Base-by-base conservation (phyloP, 257 asterid species). In the Solanum sitiens region DNA sequence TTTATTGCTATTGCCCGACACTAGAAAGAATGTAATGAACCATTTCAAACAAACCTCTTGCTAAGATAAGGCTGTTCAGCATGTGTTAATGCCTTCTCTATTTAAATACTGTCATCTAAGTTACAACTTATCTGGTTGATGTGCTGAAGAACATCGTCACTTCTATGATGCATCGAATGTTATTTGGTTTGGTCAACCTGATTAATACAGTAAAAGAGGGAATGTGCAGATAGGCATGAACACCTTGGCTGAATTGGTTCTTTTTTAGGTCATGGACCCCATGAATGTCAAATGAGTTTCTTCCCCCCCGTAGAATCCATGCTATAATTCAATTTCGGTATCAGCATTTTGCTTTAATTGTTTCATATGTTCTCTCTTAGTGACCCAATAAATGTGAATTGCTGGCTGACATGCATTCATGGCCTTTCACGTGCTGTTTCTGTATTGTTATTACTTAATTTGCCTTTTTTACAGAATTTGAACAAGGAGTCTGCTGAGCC, bases 401-500 rank as follows among this genome's bases (percentile, higher is more conserved):
- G 35, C 15, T 61, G 25, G 37, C 45, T 61, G 76, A 25, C 73
- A 59, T 37, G 37, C 76, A 18, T 84, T 32, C 56, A 23, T 40
- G 61, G 40, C 82, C 83, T 39, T 86, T 32, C 50, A 42, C 8
- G 30, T 30, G 23, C 68, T 68, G 32, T 8, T 70, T 47, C 67
- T 40, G 56, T 83, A 83, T 33, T 14, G n/a, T 45, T 23, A 56
- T n/a, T 27, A 21, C 56, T 65, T 47, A 35, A 65, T 56, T 87
- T 71, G 39, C 23, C 67, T 56, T 77, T 71, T 90, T 59, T 90
- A 87, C 95, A 95, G 98, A 91, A 89, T 92, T 83, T 67, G 89
- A 93, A 61, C 47, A 95, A 93, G 93, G 98, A 95, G 91, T 89
- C 93, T 63, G 88, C 90, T 8, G 97, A 95, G 37, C 68, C 89